Percentiles rank a stretch among this genome's conserved stretches.
These are phyloP conservation scores for Claviceps africana DNA, from an alignment of 2,329 filamentous ascomycete species.

Conservation along the genomic window DNA sequence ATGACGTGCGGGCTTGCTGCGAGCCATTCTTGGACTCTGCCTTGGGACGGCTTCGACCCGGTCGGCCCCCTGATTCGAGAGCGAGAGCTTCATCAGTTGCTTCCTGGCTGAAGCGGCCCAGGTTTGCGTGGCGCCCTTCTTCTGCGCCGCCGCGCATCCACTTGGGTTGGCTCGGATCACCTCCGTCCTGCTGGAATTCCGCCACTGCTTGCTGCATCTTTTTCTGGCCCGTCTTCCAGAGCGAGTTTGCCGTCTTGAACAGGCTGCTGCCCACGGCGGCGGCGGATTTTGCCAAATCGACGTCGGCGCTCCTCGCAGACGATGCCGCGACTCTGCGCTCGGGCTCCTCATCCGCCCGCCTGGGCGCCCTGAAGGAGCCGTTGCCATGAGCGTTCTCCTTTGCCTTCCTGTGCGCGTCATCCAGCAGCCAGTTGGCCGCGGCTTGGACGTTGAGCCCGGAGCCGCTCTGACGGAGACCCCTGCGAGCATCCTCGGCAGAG, in stretches of 20 bases:
- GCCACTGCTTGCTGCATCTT: slow-evolving; percentile 84
- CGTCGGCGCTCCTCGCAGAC: slow-evolving; percentile 41
- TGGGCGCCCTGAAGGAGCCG: slow-evolving; percentile 20
- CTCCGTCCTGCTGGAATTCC: slow-evolving; percentile 56
- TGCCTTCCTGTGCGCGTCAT: slow-evolving; percentile 76
- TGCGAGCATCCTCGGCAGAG: slow-evolving; percentile 64
- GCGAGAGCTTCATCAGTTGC: slow-evolving; percentile 64
- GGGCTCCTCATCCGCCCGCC: not conserved
- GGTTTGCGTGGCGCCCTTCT: slow-evolving; percentile 25
- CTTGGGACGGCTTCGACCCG: slow-evolving; percentile 26
- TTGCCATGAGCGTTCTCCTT: slow-evolving; percentile 53
- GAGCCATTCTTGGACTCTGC: slow-evolving; percentile 14
- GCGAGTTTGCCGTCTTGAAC: slow-evolving; percentile 83
- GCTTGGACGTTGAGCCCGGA: slow-evolving; percentile 69
- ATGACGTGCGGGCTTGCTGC: slow-evolving; percentile 32
- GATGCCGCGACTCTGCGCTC: slow-evolving; percentile 23
- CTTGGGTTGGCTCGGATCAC: slow-evolving; percentile 68
- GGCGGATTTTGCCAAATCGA: slow-evolving; percentile 67
- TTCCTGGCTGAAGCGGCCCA: slow-evolving; percentile 17
- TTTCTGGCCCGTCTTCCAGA: slow-evolving; percentile 93
- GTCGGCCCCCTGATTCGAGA: slow-evolving; percentile 52
- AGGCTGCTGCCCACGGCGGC: slow-evolving; percentile 70
- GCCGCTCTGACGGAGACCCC: slow-evolving; percentile 67
- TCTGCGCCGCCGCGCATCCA: slow-evolving; percentile 75
- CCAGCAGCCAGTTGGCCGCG: slow-evolving; percentile 78